Percentiles rank a stretch among this genome's conserved stretches.
Conservation (phyloP, 176 grass and related monocot genomes). For the Carex parvula region DNA sequence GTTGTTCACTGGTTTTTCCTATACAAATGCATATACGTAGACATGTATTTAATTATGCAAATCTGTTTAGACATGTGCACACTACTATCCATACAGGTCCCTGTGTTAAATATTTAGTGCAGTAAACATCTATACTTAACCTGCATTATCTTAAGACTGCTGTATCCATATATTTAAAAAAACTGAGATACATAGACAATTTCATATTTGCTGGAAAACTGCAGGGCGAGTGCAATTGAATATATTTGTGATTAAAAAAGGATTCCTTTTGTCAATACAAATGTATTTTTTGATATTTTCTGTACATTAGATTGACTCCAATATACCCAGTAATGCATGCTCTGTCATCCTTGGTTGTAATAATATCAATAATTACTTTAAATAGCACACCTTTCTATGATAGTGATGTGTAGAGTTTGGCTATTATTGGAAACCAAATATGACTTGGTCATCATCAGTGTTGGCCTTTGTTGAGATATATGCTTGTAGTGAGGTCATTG, state of each 20-base stretch:
- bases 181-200: neutral
- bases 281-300: neutral
- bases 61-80: neutral
- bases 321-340: neutral
- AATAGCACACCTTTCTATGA: conserved; percentile 11
- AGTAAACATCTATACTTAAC: neutral
- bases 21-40: neutral
- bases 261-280: neutral
- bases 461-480: neutral
- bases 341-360: neutral
- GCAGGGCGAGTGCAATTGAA: neutral
- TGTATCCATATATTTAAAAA: neutral
- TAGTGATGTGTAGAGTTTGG: neutral
- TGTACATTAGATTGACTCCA: neutral
- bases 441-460: neutral
- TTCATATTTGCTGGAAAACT: neutral
- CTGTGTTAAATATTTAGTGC: neutral
- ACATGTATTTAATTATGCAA: neutral
- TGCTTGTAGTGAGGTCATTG: neutral
- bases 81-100: neutral
- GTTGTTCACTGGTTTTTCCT: neutral
- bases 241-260: neutral
- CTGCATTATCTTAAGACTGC: neutral
- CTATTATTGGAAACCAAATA: conserved; percentile 6
- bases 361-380: neutral